These are phyloP conservation scores for Lasiosphaeria hispida DNA, from an alignment of 495 filamentous ascomycete genomes.

Conservation along the genomic window DNA sequence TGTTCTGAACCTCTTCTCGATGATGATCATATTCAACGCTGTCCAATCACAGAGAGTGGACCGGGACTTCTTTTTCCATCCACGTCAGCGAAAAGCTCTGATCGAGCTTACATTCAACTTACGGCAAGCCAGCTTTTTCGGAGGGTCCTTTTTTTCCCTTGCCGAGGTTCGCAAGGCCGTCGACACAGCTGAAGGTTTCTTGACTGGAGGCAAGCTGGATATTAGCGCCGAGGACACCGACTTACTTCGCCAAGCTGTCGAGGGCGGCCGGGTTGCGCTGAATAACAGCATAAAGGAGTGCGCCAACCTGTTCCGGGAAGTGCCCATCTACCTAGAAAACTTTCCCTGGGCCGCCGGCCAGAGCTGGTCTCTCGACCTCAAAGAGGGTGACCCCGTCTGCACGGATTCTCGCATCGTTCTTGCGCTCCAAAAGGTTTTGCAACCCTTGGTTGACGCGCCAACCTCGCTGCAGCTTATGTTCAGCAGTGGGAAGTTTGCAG, in stretches of 20 bases:
- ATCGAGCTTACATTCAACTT: slow-evolving; percentile 71
- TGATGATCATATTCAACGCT: slow-evolving; percentile 77
- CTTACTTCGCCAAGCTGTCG: slow-evolving; percentile 60
- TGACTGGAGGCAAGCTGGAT: slow-evolving; percentile 48
- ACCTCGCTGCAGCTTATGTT: slow-evolving; percentile 35
- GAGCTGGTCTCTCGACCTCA: slow-evolving; percentile 62
- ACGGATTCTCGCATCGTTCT: slow-evolving; percentile 40
- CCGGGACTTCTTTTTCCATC: slow-evolving; percentile 85
- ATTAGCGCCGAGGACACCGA: slow-evolving; percentile 59
- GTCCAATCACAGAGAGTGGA: slow-evolving; percentile 85
- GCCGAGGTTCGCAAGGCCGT: slow-evolving; percentile 61
- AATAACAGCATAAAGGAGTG: slow-evolving; percentile 60
- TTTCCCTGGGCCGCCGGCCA: slow-evolving; percentile 55
- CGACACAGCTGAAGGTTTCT: slow-evolving; percentile 61
- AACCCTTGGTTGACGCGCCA: slow-evolving; percentile 37
- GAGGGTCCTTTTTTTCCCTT: slow-evolving; percentile 67
- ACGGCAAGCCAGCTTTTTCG: slow-evolving; percentile 85
- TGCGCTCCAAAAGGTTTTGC: slow-evolving; percentile 39
- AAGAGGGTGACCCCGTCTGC: slow-evolving; percentile 35
- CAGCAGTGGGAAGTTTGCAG: slow-evolving; percentile 35
- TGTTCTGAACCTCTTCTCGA: slow-evolving; percentile 79
- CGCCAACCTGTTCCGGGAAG: slow-evolving; percentile 67
- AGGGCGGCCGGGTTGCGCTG: slow-evolving; percentile 58
- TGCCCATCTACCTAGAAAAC: slow-evolving; percentile 67
- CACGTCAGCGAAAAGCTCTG: slow-evolving; percentile 62